Evolutionary conservation across 1,284 basidiomycete genomes (phyloP), one percentile per base, ranked within the genome.

Genomic region (Leccinum huronense): DNA sequence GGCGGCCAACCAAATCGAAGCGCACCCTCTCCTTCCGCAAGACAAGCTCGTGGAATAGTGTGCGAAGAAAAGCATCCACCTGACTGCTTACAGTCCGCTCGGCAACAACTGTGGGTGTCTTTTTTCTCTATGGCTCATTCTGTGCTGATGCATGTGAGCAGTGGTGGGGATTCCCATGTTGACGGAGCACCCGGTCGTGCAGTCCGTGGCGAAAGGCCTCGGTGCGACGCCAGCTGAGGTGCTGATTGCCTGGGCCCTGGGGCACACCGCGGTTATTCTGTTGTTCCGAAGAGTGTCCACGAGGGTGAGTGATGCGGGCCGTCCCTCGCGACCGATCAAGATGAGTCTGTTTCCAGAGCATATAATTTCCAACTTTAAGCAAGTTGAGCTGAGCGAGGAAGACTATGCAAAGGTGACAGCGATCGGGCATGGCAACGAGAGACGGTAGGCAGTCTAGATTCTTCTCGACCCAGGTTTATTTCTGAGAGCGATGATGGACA

Each of bases 61-160:
- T 80, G 86, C 88, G 70, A 77, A 85, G 65, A 86, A 93, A 74
- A 83, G 83, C 67, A 95, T 96, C 71, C 84, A 90, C 67, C 79
- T 95, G 67, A 93, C 92, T 11, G 92, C 93, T 0, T 95, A 94
- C 80, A 90, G 87, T 65, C 93, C 93, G 11, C 83, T 96, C 1
- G 94, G 94, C 16, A 91, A 93, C 78, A 90, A 89, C 76, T 72
- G 86, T 86, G 74, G 72, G 81, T 74, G 62, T 33, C 9, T 61
- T 34, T 2, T 19, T 19, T 11, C 23, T 40, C 38, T 40, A 40
- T 40, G 0, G 36, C 38, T 16, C 38, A 40, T 7, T 16, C 33
- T 30, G 48, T 34, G 19, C 16, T 59, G 31, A 63, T 36, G 33
- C 45, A 54, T 33, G 13, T 38, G 34, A 8, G 34, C 66, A 87